These are phyloP conservation scores for Melanomma pulvis-pyrius DNA, from an alignment of 495 filamentous ascomycete genomes.

Conservation along the genomic window DNA sequence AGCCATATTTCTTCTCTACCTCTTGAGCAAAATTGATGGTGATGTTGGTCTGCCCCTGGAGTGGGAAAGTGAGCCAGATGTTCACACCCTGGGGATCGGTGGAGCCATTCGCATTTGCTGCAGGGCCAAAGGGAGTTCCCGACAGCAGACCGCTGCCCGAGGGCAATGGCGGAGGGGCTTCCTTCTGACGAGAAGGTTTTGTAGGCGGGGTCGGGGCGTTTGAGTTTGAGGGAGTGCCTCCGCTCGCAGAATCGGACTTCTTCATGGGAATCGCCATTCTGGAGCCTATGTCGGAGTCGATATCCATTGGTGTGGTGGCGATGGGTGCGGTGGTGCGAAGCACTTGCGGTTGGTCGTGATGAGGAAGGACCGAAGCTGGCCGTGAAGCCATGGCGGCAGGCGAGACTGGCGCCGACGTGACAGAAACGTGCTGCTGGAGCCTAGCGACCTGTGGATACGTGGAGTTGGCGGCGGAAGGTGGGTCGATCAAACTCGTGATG, in stretches of 20 bases:
- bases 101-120: constrained; percentile 43
- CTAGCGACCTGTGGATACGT: constrained; percentile 31
- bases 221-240: constrained; percentile 58
- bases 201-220: constrained; percentile 58
- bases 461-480: constrained; percentile 53
- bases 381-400: constrained; percentile 30
- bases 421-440: constrained; percentile 33
- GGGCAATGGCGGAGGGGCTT: constrained; percentile 57
- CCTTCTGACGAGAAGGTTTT: constrained; percentile 60
- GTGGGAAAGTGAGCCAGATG: constrained; percentile 79
- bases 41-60: constrained; percentile 78
- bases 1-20: constrained; percentile 91
- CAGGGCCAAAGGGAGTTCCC: constrained; percentile 60
- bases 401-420: constrained; percentile 40
- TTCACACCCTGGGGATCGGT: constrained; percentile 67
- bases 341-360: constrained; percentile 16
- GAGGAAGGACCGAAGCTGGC: constrained; percentile 18
- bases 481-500: constrained; percentile 87
- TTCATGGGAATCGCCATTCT: constrained; percentile 29
- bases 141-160: constrained; percentile 70
- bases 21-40: constrained; percentile 94
- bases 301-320: constrained; percentile 35
- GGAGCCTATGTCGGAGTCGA: constrained; percentile 35
- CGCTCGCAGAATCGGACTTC: constrained; percentile 49
- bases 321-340: constrained; percentile 4